Evolutionary conservation across 805 yeast species (phyloP), one percentile per base, ranked within the genome.

Genomic region (Middelhovenomyces tepae): DNA sequence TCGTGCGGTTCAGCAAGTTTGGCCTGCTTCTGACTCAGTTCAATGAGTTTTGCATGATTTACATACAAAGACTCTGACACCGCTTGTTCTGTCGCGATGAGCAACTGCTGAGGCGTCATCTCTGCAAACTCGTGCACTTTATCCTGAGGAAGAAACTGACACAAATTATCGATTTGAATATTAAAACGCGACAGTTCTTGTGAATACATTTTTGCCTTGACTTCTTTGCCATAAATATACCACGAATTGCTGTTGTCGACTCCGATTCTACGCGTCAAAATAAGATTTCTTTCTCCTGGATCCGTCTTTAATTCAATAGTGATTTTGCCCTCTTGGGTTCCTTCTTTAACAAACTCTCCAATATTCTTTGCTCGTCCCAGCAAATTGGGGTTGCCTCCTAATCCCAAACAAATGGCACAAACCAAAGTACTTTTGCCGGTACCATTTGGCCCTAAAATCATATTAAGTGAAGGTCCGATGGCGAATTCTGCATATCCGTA

Each of bases 381-480:
- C 27, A 75, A 30, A 31, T 46, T 44, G 4, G 44, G 44, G 16
- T 71, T 74, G 1, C 96, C 97, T 1, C 79, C 89, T 11, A 91
- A 59, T 0, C 95, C 94, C 21, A 91, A 63, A 51, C 94, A 89
- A 1, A 89, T 73, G 0, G 95, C 97, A 39, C 95, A 83, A 3
- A 91, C 87, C 47, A 91, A 73, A 0, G 97, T 85, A 23, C 91
- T 78, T 50, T 91, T 91, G 5, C 98, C 98, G 0, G 94, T 73
- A 22, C 99, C 99, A 53, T 91, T 91, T 8, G 96, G 96, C 0
- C 96, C 98, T 34, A 91, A 79, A 37, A 91, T 81, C 78, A 91
- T 74, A 51, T 91, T 91, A 51, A 91, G 64, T 2, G 78, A 65
- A 0, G 96, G 95, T 0, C 89, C 80, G 36, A 89, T 67, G 24